Evolutionary conservation across 1,284 basidiomycete genomes (phyloP).

Genomic region (Athelia sp.): DNA sequence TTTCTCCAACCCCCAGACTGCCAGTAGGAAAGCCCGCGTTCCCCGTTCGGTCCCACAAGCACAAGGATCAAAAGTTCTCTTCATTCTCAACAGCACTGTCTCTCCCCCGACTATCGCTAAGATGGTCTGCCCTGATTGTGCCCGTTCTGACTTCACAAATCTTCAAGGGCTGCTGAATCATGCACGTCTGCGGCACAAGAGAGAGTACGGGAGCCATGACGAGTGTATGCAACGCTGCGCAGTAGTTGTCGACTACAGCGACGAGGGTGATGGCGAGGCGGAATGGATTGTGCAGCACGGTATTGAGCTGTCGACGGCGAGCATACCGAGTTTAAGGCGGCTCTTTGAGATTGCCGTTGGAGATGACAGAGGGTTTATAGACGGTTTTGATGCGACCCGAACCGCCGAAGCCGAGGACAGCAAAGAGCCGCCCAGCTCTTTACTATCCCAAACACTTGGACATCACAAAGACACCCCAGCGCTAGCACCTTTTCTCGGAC

Average conservation of each 20-base stretch:
- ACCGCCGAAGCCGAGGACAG: neutral
- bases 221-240: conserved; percentile 68
- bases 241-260: conserved; percentile 23
- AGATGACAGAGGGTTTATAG: conserved; percentile 19
- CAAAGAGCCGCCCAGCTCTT: conserved; percentile 24
- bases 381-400: neutral
- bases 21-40: neutral
- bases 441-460: conserved; percentile 59
- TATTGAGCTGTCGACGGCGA: conserved; percentile 50
- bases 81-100: conserved; percentile 32
- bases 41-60: conserved; percentile 12
- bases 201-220: conserved; percentile 72
- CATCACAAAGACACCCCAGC: conserved; percentile 66
- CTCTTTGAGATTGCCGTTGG: conserved; percentile 71
- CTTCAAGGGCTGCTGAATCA: conserved; percentile 76
- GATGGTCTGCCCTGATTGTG: conserved; percentile 59
- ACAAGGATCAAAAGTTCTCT: conserved; percentile 38
- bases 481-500: conserved; percentile 66
- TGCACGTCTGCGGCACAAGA: conserved; percentile 58
- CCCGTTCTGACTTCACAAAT: conserved; percentile 60
- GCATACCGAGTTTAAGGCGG: conserved; percentile 56
- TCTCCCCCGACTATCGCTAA: conserved; percentile 33
- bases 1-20: neutral
- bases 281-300: conserved; percentile 45
- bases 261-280: conserved; percentile 26